Base-by-base conservation (phyloP, 169 alveolate genomes). In the Eimeria sp. region DNA sequence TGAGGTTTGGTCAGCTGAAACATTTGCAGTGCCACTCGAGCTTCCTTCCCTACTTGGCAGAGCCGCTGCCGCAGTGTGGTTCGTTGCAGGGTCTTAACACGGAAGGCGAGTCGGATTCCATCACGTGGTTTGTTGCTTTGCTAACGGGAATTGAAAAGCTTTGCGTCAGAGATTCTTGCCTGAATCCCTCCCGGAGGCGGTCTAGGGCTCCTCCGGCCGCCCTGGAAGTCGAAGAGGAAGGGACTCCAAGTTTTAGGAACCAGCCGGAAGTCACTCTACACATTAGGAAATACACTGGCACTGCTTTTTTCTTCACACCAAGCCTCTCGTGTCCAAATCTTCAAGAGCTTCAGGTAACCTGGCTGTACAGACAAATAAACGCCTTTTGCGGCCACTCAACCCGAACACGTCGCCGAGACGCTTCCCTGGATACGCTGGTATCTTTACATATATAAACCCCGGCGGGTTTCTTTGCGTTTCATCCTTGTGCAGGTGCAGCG, bases 1-100 rank as follows among this genome's bases (percentile, higher is more conserved):
- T 87, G 66, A 87, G 74, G 83, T 87, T 87, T 64, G 93, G 93
- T 4, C 93, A 87, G 56, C 62, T 87, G 82, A 52, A 87, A 56
- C 93, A 64, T 46, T 58, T 87, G 80, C 93, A 87, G 66, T 87
- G 93, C 62, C 93, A 87, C 37, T 87, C 93, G 54, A 87, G 83
- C 82, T 87, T 87, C 66, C 93, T 87, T n/a, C 93, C 93, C 9
- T 87, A 87, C 82, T 58, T 87, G 83, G 93, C 82, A 27, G 93
- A 87, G 83, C 93, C 93, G 78, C 52, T 87, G 64, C 93, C 82
- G 60, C 93, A 87, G 66, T 87, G 93, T 64, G 93, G 82, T 52
- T 43, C 78, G 16, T 46, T 87, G 93, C 83, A 58, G 68, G 64
- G 56, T 27, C 93, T 87, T 30, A 60, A 46, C 33, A 87, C 93